These are phyloP conservation scores for Schizochytrium sp. DNA, from an alignment of 108 stramenopile species.

Conservation along the genomic window DNA sequence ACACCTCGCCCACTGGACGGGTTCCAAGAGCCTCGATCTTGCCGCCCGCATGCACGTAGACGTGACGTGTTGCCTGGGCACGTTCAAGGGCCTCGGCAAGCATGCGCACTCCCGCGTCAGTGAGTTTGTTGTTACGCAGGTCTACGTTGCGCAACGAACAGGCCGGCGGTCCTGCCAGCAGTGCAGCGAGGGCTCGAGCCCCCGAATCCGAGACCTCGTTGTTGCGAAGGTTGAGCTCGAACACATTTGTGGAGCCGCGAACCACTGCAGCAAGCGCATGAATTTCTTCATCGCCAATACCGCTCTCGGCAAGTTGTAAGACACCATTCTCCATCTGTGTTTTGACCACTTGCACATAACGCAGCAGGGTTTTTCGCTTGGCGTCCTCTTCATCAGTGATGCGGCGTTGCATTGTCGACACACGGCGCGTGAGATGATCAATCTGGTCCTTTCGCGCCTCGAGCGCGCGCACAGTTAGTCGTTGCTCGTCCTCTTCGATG, in stretches of 20 bases:
- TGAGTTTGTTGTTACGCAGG: conserved; percentile 57
- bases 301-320: conserved; percentile 64
- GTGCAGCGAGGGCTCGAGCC: conserved; percentile 60
- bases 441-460: conserved; percentile 40
- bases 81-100: conserved; percentile 68
- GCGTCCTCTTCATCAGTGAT: conserved; percentile 68
- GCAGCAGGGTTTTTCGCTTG: conserved; percentile 63
- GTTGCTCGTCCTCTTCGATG: conserved; percentile 55
- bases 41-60: conserved; percentile 72
- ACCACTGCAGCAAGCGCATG: conserved; percentile 67
- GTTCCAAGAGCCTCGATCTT: conserved; percentile 75
- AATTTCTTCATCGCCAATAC: conserved; percentile 54
- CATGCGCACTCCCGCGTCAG: conserved; percentile 49
- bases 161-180: conserved; percentile 48
- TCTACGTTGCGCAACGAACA: conserved; percentile 52
- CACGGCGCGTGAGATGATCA: conserved; percentile 37
- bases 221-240: conserved; percentile 58
- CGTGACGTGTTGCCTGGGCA: conserved; percentile 57
- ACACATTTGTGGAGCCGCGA: conserved; percentile 56
- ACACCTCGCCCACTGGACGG: neutral
- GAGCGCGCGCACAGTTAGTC: conserved; percentile 18
- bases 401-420: conserved; percentile 39
- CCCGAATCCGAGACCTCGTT: conserved; percentile 64
- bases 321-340: conserved; percentile 52
- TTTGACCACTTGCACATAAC: conserved; percentile 72